Base-by-base conservation (phyloP, 2,329 filamentous ascomycete genomes). In the Chaetomium olivaceum region DNA sequence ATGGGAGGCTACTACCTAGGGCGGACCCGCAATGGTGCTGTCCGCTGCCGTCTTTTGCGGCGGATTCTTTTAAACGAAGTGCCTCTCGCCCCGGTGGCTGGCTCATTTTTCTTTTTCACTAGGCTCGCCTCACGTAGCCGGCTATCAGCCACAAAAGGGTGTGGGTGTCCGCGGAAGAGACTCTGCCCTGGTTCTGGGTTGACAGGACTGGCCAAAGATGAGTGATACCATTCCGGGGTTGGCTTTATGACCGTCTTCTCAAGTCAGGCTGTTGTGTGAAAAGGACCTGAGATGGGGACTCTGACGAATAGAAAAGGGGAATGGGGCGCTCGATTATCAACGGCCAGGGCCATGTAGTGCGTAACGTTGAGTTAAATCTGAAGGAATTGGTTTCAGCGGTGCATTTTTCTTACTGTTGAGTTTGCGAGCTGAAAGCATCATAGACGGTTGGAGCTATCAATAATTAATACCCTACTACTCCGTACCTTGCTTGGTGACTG, bases 41-140 rank as follows among this genome's bases (percentile, higher is more conserved):
- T 25, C 39, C 16, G 33, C 54, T 57, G 21, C 54, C 54, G 9
- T 23, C n/a, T 25, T 25, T 11, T 7, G 12, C 31, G 29, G 51
- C 16, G 58, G 52, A 39, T 52, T 19, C 16, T 43, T 52, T n/a
- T 36, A 14, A 31, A 51, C 19, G 46, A 52, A 61, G 23, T 21
- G 29, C 27, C 31, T 61, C 21, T 52, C 16, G 58, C 58, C 58
- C 58, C 7, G 46, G 46, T 36, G 61, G 39, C 61, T 19, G 52
- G 43, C 27, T 33, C 52, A 27, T 25, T 57, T 36, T 50, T 25
- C 11, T 39, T 36, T 57, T 23, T 33, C 23, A 11, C 54, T 56
- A 19, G 29, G 29, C n/a, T 39, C 21, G 2, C 19, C 27, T 52
- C 50, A 16, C 50, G 50, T 7, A 27, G 21, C 50, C 25, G 23